phyloP scores from a whole-genome alignment of 2,329 filamentous ascomycete genomes.

The Periconia sp. region DNA sequence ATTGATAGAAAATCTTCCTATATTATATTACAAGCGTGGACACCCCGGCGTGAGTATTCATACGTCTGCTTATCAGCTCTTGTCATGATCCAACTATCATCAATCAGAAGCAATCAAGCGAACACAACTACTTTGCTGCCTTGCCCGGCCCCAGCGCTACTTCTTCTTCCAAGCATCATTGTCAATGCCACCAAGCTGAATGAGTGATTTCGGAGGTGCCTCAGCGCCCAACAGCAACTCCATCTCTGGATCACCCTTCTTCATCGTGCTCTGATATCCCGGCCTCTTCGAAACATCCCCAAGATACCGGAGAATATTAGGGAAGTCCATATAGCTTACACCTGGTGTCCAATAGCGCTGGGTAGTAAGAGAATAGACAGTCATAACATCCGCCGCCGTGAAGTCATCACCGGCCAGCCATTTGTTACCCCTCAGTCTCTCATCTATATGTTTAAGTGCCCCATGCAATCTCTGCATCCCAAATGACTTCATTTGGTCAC shows the following conservation, averaged over 20 bases:
- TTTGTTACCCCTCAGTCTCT: conserved; percentile 51
- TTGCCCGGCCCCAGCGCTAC: too few relatives aligned
- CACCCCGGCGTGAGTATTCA: too few relatives aligned
- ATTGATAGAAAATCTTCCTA: too few relatives aligned
- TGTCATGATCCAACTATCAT: too few relatives aligned
- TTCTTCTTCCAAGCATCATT: conserved; percentile 25
- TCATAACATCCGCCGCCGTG: conserved; percentile 69
- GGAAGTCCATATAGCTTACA: conserved; percentile 18
- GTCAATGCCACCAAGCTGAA: conserved; percentile 19
- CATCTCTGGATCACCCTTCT: conserved; percentile 55
- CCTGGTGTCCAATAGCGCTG: conserved; percentile 56
- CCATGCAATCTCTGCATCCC: conserved; percentile 36
- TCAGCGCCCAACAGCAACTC: conserved; percentile 29
- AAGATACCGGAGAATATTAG: conserved; percentile 25
- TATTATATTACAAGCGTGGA: too few relatives aligned
- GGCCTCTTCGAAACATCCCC: conserved; percentile 20
- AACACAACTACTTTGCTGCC: too few relatives aligned
- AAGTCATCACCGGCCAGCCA: conserved; percentile 67
- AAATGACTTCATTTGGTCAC: conserved; percentile 21
- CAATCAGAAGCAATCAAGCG: too few relatives aligned
- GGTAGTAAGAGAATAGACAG: conserved; percentile 65
- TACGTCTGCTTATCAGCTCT: too few relatives aligned
- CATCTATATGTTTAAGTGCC: conserved; percentile 53
- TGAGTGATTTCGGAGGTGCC: conserved; percentile 19
- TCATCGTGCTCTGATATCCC: conserved; percentile 56